phyloP scores from a whole-genome alignment of 257 asterid genomes.

The Agastache rugosa region DNA sequence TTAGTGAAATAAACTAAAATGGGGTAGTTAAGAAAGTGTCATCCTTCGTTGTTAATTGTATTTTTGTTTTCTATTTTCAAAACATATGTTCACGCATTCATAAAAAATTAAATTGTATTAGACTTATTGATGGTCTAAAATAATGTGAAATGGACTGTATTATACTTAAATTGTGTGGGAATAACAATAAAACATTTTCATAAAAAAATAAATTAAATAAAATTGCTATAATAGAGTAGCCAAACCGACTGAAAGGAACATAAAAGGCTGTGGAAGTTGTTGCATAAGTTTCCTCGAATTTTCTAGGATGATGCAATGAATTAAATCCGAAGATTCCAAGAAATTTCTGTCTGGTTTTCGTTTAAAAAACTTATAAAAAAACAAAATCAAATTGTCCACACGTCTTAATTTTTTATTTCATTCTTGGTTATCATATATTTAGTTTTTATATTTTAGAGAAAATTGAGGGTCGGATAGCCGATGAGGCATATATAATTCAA shows the following conservation, averaged over 20 bases:
- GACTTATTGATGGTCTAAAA: no score
- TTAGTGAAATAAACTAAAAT: background rate
- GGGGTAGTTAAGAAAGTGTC: constrained; percentile 2
- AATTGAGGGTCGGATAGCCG: no score
- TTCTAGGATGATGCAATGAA: background rate
- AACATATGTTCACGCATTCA: no score
- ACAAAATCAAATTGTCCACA: background rate
- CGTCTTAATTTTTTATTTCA: background rate
- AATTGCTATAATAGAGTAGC: background rate
- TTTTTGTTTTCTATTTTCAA: no score
- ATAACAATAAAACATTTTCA: no score
- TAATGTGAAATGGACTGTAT: no score
- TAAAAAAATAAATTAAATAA: no score
- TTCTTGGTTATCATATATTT: background rate
- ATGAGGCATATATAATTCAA: no score
- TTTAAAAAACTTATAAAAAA: no score
- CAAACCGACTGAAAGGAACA: background rate
- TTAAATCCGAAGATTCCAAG: constrained; percentile 20
- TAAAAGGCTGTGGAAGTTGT: background rate
- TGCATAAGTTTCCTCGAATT: constrained; percentile 13
- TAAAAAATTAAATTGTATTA: no score
- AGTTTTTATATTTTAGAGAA: no score
- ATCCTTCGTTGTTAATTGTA: background rate
- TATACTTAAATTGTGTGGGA: no score
- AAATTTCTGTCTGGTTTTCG: constrained; percentile 2